Evolutionary conservation across 2,329 filamentous ascomycete species (phyloP), one percentile per base, ranked within the genome.

Genomic region (Ascochyta clinopodiicola): DNA sequence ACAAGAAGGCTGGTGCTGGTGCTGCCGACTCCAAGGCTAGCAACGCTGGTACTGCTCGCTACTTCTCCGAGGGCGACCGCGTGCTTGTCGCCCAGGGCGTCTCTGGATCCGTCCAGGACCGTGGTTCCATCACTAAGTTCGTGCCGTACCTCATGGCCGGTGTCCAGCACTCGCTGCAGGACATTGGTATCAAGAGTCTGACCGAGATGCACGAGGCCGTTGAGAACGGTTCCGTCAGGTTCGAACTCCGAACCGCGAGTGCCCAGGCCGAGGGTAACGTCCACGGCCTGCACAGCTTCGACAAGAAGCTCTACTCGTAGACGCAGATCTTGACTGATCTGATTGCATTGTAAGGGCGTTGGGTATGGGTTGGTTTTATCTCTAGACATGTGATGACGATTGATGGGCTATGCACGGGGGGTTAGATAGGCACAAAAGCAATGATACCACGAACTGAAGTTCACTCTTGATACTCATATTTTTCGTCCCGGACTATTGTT

Each of bases 271-370:
- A 99, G 83, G 95, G 95, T 63, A 95, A 94, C 75, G 93, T 99
- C 59, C 96, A 98, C 81, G 86, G 87, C 56, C 92, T 99, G 84
- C 92, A 98, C 82, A 94, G 91, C 76, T 98, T 96, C 77, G 95
- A 98, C 84, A 99, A 99, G 90, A 99, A 98, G 86, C 89, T 99
- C 66, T 99, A 96, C 80, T 92, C 92, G 70, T 97, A 87, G 61
- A 59, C 10, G 19, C 34, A 32, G 46, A 31, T 43, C 31, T 17
- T 15, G 45, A 7, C 36, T 19, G 46, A 50, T 51, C 25, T 44
- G 52, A n/a, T 59, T 72, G 69, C 70, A 74, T 73, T 60, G 61
- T 57, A 54, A 65, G 56, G 50, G 72, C 55, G 55, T 57, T 57
- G 68, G 67, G 66, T 72, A 38, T 38, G 57, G 47, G 43, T 40